Percentiles rank a stretch among this genome's conserved stretches.
These are phyloP conservation scores for Picea sitchensis DNA, from an alignment of 75 land plant species.

Conservation along the genomic window DNA sequence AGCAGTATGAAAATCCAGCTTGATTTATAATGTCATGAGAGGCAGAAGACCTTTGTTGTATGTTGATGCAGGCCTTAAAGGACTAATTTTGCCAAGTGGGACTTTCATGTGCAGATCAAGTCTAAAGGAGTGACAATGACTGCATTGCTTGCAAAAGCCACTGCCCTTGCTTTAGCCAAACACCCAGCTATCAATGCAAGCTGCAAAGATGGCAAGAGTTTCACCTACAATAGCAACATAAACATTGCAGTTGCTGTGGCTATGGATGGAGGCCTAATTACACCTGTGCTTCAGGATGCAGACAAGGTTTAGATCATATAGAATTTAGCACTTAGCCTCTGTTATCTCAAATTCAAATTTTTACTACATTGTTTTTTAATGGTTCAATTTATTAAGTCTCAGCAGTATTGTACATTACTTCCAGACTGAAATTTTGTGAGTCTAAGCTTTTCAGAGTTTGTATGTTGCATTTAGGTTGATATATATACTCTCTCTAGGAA, in stretches of 20 bases:
- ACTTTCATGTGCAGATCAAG: constrained; percentile 49
- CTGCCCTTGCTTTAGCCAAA: constrained; percentile 68
- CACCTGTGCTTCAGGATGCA: constrained; percentile 90
- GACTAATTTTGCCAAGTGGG: background rate
- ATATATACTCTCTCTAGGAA: constrained; percentile 75
- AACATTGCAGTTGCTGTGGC: constrained; percentile 93
- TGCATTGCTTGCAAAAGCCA: constrained; percentile 78
- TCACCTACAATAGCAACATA: constrained; percentile 70
- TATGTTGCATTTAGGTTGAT: constrained; percentile 44
- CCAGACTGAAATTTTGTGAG: background rate
- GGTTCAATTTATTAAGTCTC: background rate
- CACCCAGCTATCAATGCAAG: constrained; percentile 87
- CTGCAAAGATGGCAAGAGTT: constrained; percentile 89
- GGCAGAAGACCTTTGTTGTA: no score
- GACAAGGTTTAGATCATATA: constrained; percentile 54
- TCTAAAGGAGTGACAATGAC: constrained; percentile 92
- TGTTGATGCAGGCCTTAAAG: no score
- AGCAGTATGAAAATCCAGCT: no score
- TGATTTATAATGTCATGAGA: no score
- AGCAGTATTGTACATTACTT: background rate
- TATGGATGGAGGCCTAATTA: constrained; percentile 80
- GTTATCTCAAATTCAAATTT: background rate
- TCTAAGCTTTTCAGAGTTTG: background rate
- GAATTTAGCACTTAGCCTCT: background rate
- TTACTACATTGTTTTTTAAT: background rate